Base-by-base conservation (phyloP, 495 filamentous ascomycete genomes). In the Oidiodendron maius region DNA sequence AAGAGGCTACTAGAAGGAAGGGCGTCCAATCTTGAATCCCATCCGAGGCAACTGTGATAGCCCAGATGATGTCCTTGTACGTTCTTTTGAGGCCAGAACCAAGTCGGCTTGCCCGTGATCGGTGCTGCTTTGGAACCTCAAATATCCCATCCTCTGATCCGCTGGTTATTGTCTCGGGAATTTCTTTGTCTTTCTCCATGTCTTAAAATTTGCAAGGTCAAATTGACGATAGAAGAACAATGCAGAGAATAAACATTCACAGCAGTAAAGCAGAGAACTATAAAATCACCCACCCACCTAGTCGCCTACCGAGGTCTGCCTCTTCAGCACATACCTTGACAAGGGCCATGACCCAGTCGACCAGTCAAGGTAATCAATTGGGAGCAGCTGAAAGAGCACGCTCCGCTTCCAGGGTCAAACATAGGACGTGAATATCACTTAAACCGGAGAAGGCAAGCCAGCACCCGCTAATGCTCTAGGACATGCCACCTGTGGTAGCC, bases 1-100 rank as follows among this genome's bases (percentile, higher is more conserved):
- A 70, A 9, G 61, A 61, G 13, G 48, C 51, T n/a, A 68, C 63
- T 3, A 69, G 62, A 13, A 56, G 22, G 39, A 68, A 64, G 3
- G 65, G 66, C 10, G 63, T 65, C 63, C 65, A 69, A 9, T 51
- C 13, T 65, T 57, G 35, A 37, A 37, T 4, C 4, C 35, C 35
- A 6, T 37, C 35, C 18, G 35, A 37, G 35, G 4, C n/a, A 4
- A 15, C n/a, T 37, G 35, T 15, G n/a, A 37, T 5, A 3, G n/a
- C 4, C 35, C 35, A 37, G 4, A 5, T 13, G 35, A 37, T n/a
- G 18, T 37, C 35, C 13, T n/a, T 37, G 4, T 4, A 5, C 35
- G 13, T 15, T 37, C 35, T 37, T 4, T 17, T 13, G 18, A 6
- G 18, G 13, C 35, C 18, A 4, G 4, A 15, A 4, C n/a, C 3